Percentiles rank a stretch among this genome's conserved stretches.
Evolutionary conservation across 2,329 filamentous ascomycete species (phyloP).

Genomic region (Zymoseptoria tritici): DNA sequence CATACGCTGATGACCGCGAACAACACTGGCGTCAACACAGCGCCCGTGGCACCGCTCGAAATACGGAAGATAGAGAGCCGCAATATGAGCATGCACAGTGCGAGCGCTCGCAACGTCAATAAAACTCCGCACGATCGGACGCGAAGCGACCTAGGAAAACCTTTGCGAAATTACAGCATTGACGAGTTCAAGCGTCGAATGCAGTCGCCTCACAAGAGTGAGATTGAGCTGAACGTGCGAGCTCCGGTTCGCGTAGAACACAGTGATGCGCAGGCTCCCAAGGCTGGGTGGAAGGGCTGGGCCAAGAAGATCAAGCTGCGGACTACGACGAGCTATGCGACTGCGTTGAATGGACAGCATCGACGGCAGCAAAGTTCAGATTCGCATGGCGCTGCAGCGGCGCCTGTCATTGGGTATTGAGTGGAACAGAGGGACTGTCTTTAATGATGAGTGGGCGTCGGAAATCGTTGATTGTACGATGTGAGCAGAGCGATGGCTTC

Average conservation of each 20-base stretch:
- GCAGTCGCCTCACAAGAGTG: neutral
- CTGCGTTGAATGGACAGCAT: neutral
- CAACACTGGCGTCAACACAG: neutral
- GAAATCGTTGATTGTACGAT: too few species aligned
- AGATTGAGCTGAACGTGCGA: neutral
- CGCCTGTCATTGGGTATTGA: conserved; percentile 21
- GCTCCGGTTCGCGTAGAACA: neutral
- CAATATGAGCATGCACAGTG: neutral
- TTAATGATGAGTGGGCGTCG: too few species aligned
- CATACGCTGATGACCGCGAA: neutral
- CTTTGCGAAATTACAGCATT: conserved; percentile 9
- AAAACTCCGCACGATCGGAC: neutral
- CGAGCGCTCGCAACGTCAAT: neutral
- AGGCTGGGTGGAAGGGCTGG: neutral
- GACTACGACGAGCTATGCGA: neutral
- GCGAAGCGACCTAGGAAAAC: neutral
- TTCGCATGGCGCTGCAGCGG: conserved; percentile 28
- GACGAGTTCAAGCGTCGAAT: conserved; percentile 13
- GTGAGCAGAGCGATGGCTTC: too few species aligned
- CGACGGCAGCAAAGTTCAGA: neutral
- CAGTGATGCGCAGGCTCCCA: neutral
- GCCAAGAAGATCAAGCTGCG: neutral
- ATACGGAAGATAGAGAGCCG: neutral
- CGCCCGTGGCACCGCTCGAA: neutral
- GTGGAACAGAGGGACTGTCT: too few species aligned